These are phyloP conservation scores for Tulasnella sp. DNA, from an alignment of 768 basidiomycete species.

Conservation along the genomic window DNA sequence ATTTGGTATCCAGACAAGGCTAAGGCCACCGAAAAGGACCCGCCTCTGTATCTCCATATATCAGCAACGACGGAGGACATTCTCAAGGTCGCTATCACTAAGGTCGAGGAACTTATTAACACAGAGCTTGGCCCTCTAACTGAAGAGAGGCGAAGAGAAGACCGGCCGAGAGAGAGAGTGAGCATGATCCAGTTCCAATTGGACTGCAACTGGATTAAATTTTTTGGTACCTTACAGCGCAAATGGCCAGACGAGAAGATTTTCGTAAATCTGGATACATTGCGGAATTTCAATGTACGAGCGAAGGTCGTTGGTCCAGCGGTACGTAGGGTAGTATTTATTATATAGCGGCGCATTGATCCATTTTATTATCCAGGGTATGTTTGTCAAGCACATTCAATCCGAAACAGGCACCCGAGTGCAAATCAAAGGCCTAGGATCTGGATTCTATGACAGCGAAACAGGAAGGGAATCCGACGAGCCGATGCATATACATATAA, in stretches of 20 bases:
- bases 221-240: constrained; percentile 37
- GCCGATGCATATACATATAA: constrained; percentile 84
- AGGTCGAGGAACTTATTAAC: constrained; percentile 59
- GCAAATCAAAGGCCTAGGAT: constrained; percentile 92
- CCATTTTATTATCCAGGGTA: constrained; percentile 44
- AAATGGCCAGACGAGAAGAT: constrained; percentile 99
- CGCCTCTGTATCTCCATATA: constrained; percentile 88
- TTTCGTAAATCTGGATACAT: constrained; percentile 75
- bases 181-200: neutral
- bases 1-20: constrained; percentile 90
- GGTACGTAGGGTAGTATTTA: constrained; percentile 35
- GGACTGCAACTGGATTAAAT: neutral
- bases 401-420: constrained; percentile 92
- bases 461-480: constrained; percentile 81
- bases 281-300: constrained; percentile 94
- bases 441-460: constrained; percentile 88
- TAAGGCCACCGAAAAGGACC: constrained; percentile 86
- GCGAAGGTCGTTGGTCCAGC: constrained; percentile 96
- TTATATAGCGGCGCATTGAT: neutral
- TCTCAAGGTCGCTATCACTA: constrained; percentile 57
- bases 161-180: constrained; percentile 52
- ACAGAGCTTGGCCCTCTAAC: constrained; percentile 73
- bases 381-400: constrained; percentile 98
- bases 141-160: constrained; percentile 55
- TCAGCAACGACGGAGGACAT: constrained; percentile 60